Evolutionary conservation across 202 grass and related monocot species (phyloP).

Genomic region (Musa balbisiana): DNA sequence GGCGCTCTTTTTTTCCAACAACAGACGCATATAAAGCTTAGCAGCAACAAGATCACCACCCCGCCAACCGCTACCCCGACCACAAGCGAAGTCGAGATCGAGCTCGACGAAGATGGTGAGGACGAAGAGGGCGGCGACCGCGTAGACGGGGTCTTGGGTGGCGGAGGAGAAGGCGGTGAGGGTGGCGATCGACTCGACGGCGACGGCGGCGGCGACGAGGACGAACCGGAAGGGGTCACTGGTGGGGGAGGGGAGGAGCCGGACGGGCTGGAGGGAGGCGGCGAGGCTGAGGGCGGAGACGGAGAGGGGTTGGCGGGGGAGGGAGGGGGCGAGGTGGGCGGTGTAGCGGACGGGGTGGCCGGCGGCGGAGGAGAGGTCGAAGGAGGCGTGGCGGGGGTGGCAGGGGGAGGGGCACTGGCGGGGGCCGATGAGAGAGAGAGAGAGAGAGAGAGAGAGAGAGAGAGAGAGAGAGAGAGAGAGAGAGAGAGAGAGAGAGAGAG

Average conservation of each 20-base stretch:
- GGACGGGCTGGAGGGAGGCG: background rate
- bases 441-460: too few species aligned
- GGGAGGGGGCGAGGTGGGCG: background rate
- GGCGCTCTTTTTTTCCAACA: conserved; percentile 22
- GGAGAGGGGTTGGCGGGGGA: background rate
- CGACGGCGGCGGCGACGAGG: background rate
- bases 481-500: too few species aligned
- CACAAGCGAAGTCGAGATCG: conserved; percentile 4
- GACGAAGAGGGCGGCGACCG: background rate
- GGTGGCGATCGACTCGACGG: background rate
- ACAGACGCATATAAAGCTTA: conserved; percentile 9
- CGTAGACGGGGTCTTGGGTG: background rate
- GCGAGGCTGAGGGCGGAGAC: background rate
- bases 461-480: too few species aligned
- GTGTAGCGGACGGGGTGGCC: background rate
- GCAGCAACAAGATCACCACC: background rate
- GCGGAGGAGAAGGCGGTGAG: background rate
- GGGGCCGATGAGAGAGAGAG: background rate
- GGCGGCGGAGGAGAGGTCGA: background rate
- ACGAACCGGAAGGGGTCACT: background rate
- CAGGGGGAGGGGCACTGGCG: background rate
- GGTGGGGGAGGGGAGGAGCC: background rate
- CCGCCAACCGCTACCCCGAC: conserved; percentile 10
- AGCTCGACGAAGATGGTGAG: background rate
- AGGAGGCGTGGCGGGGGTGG: background rate